Evolutionary conservation across 1,284 basidiomycete species (phyloP).

Genomic region (Anthracocystis panici-leucophaei): DNA sequence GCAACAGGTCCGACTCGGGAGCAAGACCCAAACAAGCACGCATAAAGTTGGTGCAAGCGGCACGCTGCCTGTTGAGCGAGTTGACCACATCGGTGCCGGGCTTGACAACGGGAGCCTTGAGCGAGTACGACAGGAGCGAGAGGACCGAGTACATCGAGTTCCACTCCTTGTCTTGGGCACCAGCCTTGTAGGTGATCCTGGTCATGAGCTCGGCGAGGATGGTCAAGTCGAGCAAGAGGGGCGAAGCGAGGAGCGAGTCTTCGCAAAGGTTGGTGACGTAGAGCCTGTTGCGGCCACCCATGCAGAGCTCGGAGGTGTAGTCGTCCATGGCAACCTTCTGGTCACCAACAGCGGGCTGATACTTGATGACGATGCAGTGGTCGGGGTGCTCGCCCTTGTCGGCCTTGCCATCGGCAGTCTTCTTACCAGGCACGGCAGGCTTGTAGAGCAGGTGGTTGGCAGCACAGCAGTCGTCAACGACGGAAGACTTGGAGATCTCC

Average conservation of each 20-base stretch:
- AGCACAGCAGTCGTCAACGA: slow-evolving; percentile 80
- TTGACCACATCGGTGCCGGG: slow-evolving; percentile 94
- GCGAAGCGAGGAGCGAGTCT: slow-evolving; percentile 95
- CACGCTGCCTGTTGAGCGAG: slow-evolving; percentile 91
- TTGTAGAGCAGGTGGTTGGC: slow-evolving; percentile 92
- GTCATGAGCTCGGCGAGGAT: slow-evolving; percentile 95
- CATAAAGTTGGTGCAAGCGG: slow-evolving; percentile 91
- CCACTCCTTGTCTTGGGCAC: slow-evolving; percentile 54
- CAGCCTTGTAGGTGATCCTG: slow-evolving; percentile 80
- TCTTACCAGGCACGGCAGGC: slow-evolving; percentile 73
- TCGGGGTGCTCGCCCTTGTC: slow-evolving; percentile 93
- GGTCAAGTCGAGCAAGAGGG: slow-evolving; percentile 91
- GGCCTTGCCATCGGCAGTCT: slow-evolving; percentile 71
- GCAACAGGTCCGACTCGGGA: slow-evolving; percentile 66
- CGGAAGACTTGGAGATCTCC: slow-evolving; percentile 87
- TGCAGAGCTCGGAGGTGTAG: slow-evolving; percentile 88
- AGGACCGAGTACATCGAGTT: slow-evolving; percentile 68
- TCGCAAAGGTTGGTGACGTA: slow-evolving; percentile 69
- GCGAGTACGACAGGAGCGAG: slow-evolving; percentile 70
- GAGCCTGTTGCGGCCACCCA: slow-evolving; percentile 73
- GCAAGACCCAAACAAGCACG: slow-evolving; percentile 72
- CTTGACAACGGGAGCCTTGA: slow-evolving; percentile 97
- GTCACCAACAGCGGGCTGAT: slow-evolving; percentile 87
- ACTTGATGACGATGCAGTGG: slow-evolving; percentile 84
- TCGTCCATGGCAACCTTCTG: slow-evolving; percentile 90